Percentiles rank a stretch among this genome's conserved stretches.
Evolutionary conservation across 192 early-diverging fungal genomes (phyloP).

Genomic region (Helicostylum pulchrum): DNA sequence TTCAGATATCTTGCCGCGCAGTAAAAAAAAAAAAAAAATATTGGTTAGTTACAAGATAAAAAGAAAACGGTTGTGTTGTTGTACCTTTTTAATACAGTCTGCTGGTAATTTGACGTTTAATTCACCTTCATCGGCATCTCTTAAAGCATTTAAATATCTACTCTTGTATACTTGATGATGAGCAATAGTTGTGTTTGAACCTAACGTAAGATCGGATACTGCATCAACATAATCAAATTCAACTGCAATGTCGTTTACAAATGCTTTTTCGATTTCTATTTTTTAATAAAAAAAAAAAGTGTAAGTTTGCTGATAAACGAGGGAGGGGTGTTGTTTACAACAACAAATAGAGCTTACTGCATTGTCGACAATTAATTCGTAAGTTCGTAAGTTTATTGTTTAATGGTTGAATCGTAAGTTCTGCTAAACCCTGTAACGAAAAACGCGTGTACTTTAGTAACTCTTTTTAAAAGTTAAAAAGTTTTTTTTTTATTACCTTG

Average conservation of each 20-base stretch:
- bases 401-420: slow-evolving; percentile 46
- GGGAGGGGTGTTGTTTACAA: no score
- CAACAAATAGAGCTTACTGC: slow-evolving; percentile 29
- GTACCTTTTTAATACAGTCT: slow-evolving; percentile 33
- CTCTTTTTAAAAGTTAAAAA: no score
- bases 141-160: slow-evolving; percentile 42
- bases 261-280: slow-evolving; percentile 37
- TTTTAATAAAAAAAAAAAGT: not conserved
- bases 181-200: slow-evolving; percentile 37
- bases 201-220: slow-evolving; percentile 36
- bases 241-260: slow-evolving; percentile 35
- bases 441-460: not conserved
- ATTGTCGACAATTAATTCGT: slow-evolving; percentile 47
- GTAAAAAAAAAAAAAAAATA: not conserved
- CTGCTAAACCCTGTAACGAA: slow-evolving; percentile 43
- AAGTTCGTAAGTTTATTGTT: slow-evolving; percentile 34
- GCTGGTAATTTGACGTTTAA: slow-evolving; percentile 37
- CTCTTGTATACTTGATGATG: slow-evolving; percentile 48
- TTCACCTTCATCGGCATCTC: slow-evolving; percentile 51
- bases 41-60: not conserved
- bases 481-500: slow-evolving; percentile 29
- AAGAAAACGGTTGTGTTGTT: not conserved
- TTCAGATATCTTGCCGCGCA: slow-evolving; percentile 7
- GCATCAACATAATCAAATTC: slow-evolving; percentile 42
- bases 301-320: not conserved